phyloP scores from a whole-genome alignment of 1,284 basidiomycete species.

The Trichosporon sp. region DNA sequence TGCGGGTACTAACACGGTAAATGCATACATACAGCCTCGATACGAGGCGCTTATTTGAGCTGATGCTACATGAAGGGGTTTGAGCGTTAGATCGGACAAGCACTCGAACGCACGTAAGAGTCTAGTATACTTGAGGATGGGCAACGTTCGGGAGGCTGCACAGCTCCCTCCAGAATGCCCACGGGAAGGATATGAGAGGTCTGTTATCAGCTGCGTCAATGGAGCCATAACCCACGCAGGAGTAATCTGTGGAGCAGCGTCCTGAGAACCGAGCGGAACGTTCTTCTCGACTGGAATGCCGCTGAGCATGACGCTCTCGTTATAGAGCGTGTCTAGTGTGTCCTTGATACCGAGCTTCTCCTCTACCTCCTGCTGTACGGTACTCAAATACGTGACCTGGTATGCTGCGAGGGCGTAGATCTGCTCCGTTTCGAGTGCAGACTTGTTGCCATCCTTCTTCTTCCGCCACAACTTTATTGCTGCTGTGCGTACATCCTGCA shows the following conservation, averaged over 20 bases:
- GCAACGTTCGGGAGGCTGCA: slow-evolving; percentile 28
- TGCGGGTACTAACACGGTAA: neutral
- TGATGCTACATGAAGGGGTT: neutral
- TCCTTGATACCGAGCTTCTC: slow-evolving; percentile 20
- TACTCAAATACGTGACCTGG: slow-evolving; percentile 36
- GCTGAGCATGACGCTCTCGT: slow-evolving; percentile 17
- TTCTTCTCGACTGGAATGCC: neutral
- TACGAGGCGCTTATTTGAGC: neutral
- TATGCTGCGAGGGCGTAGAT: slow-evolving; percentile 42
- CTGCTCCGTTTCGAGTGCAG: slow-evolving; percentile 25
- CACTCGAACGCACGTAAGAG: neutral
- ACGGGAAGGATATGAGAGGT: slow-evolving; percentile 41
- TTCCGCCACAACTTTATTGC: slow-evolving; percentile 1
- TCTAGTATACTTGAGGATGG: neutral
- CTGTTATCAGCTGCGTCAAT: slow-evolving; percentile 15
- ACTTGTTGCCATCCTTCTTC: slow-evolving; percentile 7
- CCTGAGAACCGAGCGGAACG: neutral
- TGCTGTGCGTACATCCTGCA: neutral
- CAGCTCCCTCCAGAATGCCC: slow-evolving; percentile 38
- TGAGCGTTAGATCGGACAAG: neutral
- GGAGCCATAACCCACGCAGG: neutral
- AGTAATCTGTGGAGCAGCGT: neutral
- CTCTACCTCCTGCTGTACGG: slow-evolving; percentile 20
- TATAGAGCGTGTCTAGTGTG: slow-evolving; percentile 18
- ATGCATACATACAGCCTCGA: neutral